These are phyloP conservation scores for Cercophora scortea DNA, from an alignment of 495 filamentous ascomycete species.

Conservation along the genomic window DNA sequence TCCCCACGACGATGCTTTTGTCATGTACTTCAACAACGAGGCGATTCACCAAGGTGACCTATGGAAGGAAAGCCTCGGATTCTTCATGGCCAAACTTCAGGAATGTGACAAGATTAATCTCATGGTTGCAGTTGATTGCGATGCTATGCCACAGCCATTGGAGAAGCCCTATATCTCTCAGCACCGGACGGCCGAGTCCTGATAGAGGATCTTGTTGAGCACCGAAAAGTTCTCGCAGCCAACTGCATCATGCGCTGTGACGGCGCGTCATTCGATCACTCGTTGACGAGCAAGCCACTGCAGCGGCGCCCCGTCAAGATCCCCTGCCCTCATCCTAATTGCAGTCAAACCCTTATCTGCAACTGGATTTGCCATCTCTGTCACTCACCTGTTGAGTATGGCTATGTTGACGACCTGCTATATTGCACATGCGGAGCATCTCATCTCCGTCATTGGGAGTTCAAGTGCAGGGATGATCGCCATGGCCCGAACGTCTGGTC, in stretches of 20 bases:
- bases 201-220: not conserved
- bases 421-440: conserved; percentile 34
- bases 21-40: not conserved
- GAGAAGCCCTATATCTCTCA: not conserved
- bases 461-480: conserved; percentile 21
- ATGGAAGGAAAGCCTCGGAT: not conserved
- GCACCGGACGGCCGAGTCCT: not conserved
- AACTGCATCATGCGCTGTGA: not conserved
- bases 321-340: conserved; percentile 21
- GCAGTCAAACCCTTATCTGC: conserved; percentile 1
- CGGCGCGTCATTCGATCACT: not conserved
- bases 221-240: not conserved
- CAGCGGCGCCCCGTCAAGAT: conserved; percentile 19
- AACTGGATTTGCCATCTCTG: conserved; percentile 30
- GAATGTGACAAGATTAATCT: not conserved
- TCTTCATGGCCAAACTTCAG: not conserved
- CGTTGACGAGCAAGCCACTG: conserved; percentile 7
- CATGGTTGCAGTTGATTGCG: not conserved
- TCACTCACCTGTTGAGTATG: conserved; percentile 20
- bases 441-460: conserved; percentile 11
- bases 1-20: not conserved
- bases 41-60: not conserved
- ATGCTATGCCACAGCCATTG: not conserved
- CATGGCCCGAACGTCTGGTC: conserved; percentile 10
- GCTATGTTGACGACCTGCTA: conserved; percentile 20